Conservation (phyloP, 2,329 filamentous ascomycete species). For the Cercospora sp. region DNA sequence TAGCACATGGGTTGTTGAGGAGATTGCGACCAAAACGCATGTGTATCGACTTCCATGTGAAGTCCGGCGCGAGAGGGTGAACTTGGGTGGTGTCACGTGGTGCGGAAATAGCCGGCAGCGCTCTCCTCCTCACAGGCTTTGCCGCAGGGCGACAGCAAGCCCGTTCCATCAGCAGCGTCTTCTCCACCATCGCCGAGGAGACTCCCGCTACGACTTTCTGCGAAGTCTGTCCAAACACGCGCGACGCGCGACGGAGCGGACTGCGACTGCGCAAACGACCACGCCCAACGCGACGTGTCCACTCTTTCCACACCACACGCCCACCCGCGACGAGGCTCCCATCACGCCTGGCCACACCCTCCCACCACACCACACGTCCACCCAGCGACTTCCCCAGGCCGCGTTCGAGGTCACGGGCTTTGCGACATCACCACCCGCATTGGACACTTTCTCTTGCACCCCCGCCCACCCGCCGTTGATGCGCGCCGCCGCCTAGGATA, state of each 20-base stretch:
- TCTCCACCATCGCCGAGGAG: slow-evolving; percentile 19
- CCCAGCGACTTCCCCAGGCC: slow-evolving; percentile 14
- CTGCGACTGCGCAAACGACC: slow-evolving; percentile 6
- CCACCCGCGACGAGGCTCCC: slow-evolving; percentile 8
- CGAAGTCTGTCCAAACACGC: slow-evolving; percentile 11
- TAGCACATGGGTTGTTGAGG: not conserved
- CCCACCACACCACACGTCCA: not conserved
- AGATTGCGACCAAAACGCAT: not conserved
- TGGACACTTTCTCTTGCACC: slow-evolving; percentile 2
- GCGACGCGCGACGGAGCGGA: slow-evolving; percentile 9
- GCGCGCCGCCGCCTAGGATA: slow-evolving; percentile 15
- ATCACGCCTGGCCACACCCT: slow-evolving; percentile 14
- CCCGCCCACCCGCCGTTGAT: slow-evolving; percentile 8
- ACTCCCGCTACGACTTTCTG: slow-evolving; percentile 14
- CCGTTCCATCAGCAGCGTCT: slow-evolving; percentile 10
- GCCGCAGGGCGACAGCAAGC: slow-evolving; percentile 7
- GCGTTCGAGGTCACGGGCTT: slow-evolving; percentile 3
- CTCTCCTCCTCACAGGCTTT: slow-evolving; percentile 3
- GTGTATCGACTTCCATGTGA: not conserved
- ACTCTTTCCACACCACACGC: slow-evolving; percentile 6
- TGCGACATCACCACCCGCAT: slow-evolving; percentile 10
- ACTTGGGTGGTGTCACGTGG: not conserved
- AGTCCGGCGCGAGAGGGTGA: not conserved
- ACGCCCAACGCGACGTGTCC: slow-evolving; percentile 1
- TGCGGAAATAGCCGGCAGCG: not conserved